Base-by-base conservation (phyloP, 2,329 filamentous ascomycete species). In the Diaporthe vaccinii region DNA sequence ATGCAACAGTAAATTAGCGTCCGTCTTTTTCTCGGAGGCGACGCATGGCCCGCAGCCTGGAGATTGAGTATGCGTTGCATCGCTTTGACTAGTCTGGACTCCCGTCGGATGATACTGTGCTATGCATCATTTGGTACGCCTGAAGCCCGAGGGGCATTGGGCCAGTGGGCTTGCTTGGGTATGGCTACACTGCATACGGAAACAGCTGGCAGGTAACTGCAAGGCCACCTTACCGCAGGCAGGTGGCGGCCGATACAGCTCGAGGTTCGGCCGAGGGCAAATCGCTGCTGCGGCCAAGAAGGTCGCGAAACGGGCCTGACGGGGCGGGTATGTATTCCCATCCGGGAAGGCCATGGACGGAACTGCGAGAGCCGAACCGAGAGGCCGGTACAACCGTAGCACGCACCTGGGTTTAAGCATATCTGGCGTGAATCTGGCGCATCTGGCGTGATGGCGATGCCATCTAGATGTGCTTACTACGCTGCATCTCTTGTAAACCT, bases 311-410 rank as follows among this genome's bases (percentile, higher is more conserved):
- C n/a, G 14, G 59, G 20, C 8, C 17, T 39, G n/a, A 39, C 36
- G 44, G 31, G 62, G 46, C 62, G 65, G 65, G 31, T 34, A 17
- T 2, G 22, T 51, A 36, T 55, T 61, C 68, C 68, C 28, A 46
- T 72, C 73, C 58, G 31, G 74, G 69, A 68, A 75, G 69, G 74
- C 49, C 68, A 75, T 75, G 59, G 69, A 31, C 39, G 34, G 31
- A 51, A 67, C 4, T 59, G 51, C 74, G 34, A 58, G 51, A 36
- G 22, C 41, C 34, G 51, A 72, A 44, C 74, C 74, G 69, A 67
- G 74, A 67, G 39, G 31, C 36, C 58, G 73, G 73, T 72, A 72
- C 61, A 49, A 65, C 59, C 59, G 39, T 62, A 41, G 59, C 59
- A 62, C 59, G 49, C 41, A 34, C 57, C 46, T 44, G 51, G 39